Conservation (phyloP, 495 filamentous ascomycete species). For the Podospora anserina region DNA sequence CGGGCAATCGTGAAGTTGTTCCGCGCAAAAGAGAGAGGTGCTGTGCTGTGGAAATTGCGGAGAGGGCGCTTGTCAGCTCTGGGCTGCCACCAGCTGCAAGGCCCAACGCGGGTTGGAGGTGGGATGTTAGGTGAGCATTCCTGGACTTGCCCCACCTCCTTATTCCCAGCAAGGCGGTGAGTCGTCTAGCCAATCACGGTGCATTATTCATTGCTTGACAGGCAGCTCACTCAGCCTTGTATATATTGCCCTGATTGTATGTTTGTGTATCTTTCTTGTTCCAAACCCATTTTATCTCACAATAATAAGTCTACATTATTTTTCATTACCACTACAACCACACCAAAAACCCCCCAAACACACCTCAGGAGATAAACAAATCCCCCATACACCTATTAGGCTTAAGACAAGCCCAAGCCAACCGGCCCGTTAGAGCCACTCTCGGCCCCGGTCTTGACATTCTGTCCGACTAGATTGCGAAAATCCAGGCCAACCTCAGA, state of each 20-base stretch:
- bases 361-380: background rate
- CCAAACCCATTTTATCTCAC: background rate
- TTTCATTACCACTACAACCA: background rate
- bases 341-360: background rate
- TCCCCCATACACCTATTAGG: slow-evolving; percentile 4
- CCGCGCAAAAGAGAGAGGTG: background rate
- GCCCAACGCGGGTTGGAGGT: slow-evolving; percentile 5
- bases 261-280: too few relatives aligned
- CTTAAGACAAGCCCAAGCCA: slow-evolving; percentile 42
- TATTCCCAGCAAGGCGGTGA: background rate
- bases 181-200: background rate
- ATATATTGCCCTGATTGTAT: background rate
- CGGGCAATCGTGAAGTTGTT: background rate
- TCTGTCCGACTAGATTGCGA: slow-evolving; percentile 59
- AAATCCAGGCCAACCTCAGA: slow-evolving; percentile 90
- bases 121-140: background rate
- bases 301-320: slow-evolving; percentile 4
- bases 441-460: slow-evolving; percentile 21
- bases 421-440: slow-evolving; percentile 31
- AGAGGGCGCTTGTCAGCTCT: background rate
- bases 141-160: slow-evolving; percentile 1
- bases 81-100: background rate
- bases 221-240: background rate
- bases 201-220: background rate
- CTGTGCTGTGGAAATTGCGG: slow-evolving; percentile 7